A percentile compares a stretch with the other conserved stretches of the same genome.
These are phyloP conservation scores for Vigna hirtella DNA, from an alignment of 306 rosid species.

Conservation along the genomic window DNA sequence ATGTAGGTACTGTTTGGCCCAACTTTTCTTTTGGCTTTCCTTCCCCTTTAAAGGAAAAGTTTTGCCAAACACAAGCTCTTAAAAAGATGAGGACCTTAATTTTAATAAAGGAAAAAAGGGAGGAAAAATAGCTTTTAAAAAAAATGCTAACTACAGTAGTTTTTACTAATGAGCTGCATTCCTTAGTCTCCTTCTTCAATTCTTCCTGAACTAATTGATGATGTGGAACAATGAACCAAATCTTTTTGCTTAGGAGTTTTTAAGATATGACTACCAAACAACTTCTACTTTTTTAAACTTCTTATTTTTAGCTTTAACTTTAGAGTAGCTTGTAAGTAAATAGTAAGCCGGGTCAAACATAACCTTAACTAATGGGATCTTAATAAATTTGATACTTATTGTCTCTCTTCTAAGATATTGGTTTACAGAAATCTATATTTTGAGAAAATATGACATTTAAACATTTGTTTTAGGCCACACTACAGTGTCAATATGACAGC, in stretches of 20 bases:
- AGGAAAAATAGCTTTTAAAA: background rate
- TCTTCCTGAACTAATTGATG: background rate
- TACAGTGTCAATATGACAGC: slow-evolving; percentile 95
- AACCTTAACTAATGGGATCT: background rate
- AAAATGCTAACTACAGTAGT: background rate
- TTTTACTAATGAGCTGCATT: background rate
- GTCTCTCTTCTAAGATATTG: slow-evolving; percentile 11
- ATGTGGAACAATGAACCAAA: background rate
- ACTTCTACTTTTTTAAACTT: background rate
- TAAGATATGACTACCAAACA: background rate
- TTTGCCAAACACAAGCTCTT: background rate
- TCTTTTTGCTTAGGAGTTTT: background rate
- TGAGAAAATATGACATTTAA: slow-evolving; percentile 37
- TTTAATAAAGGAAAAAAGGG: background rate
- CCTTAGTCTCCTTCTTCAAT: background rate
- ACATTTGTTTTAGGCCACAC: slow-evolving; percentile 70
- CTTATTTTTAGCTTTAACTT: background rate
- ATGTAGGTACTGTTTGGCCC: background rate
- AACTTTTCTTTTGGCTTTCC: background rate
- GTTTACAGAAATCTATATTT: slow-evolving; percentile 34
- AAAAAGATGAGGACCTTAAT: background rate
- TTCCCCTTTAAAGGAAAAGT: background rate
- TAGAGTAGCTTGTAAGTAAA: background rate
- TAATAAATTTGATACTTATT: slow-evolving; percentile 18
- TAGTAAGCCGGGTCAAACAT: background rate